A percentile compares a stretch with the other conserved stretches of the same genome.
phyloP scores from a whole-genome alignment of 352 stramenopile genomes.

The Phytophthora pseudosyringae region DNA sequence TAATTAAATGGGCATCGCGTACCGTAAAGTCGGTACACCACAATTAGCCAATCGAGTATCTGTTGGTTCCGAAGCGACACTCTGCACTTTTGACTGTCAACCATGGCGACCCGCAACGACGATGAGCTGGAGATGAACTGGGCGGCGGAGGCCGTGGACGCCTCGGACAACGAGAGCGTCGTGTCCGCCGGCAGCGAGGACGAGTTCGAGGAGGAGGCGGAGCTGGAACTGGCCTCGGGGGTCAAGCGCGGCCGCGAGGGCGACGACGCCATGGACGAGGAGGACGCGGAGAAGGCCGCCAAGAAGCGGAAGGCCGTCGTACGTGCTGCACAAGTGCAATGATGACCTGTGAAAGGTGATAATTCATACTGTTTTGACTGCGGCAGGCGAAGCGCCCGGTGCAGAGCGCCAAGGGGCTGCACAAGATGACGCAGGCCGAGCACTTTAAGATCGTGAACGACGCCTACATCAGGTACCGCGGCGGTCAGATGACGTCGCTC shows the following conservation, averaged over 20 bases:
- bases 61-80: too few species aligned
- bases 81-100: neutral
- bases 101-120: slow-evolving; percentile 45
- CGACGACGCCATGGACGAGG: slow-evolving; percentile 20
- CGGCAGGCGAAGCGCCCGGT: slow-evolving; percentile 28
- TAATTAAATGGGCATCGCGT: neutral
- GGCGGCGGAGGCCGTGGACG: slow-evolving; percentile 44
- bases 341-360: neutral
- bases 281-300: slow-evolving; percentile 7
- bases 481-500: slow-evolving; percentile 81
- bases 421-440: slow-evolving; percentile 79
- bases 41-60: too few species aligned
- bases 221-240: slow-evolving; percentile 50
- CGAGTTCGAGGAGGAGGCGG: slow-evolving; percentile 80
- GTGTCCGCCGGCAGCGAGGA: slow-evolving; percentile 81
- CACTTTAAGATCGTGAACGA: slow-evolving; percentile 88
- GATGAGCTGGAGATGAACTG: slow-evolving; percentile 78
- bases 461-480: slow-evolving; percentile 75
- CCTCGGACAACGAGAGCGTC: slow-evolving; percentile 54
- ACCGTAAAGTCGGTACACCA: too few species aligned
- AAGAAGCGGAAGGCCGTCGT: slow-evolving; percentile 68
- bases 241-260: slow-evolving; percentile 60
- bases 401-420: slow-evolving; percentile 68
- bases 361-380: slow-evolving; percentile 4
- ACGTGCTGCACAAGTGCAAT: neutral